Percentiles rank a stretch among this genome's conserved stretches.
These are phyloP conservation scores for Eucalyptus sp. DNA, from an alignment of 345 rosid genomes.

Conservation along the genomic window DNA sequence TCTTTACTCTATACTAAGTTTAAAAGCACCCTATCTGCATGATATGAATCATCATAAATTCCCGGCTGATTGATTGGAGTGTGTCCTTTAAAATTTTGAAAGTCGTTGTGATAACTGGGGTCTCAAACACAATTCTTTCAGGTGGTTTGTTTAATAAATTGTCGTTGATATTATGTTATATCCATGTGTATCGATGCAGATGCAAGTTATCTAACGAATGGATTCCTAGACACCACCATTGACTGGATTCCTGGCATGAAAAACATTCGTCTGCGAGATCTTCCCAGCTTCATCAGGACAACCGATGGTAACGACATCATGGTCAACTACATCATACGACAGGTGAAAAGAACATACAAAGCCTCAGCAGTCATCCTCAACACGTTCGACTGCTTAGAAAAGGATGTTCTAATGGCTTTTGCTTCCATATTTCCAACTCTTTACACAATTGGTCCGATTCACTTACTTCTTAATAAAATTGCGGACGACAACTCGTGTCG, in stretches of 20 bases:
- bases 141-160: neutral
- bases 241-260: conserved; percentile 44
- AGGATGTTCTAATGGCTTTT: conserved; percentile 6
- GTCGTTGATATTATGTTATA: neutral
- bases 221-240: conserved; percentile 15
- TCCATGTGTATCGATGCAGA: conserved; percentile 3
- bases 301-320: conserved; percentile 15
- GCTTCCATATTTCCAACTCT: neutral
- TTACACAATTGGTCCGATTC: conserved; percentile 6
- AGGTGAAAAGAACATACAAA: neutral
- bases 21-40: neutral
- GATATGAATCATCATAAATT: neutral
- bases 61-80: neutral
- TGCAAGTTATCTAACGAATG: conserved; percentile 8
- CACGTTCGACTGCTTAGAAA: conserved; percentile 24
- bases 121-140: neutral
- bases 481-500: neutral
- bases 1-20: neutral
- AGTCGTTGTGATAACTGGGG: neutral
- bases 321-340: conserved; percentile 6
- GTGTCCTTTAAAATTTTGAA: neutral
- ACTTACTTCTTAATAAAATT: neutral
- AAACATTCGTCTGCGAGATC: conserved; percentile 20
- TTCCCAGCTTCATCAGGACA: conserved; percentile 24
- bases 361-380: conserved; percentile 26